A percentile compares a stretch with the other conserved stretches of the same genome.
Evolutionary conservation across 768 basidiomycete species (phyloP).

Genomic region (Hygrocybe coccinea): DNA sequence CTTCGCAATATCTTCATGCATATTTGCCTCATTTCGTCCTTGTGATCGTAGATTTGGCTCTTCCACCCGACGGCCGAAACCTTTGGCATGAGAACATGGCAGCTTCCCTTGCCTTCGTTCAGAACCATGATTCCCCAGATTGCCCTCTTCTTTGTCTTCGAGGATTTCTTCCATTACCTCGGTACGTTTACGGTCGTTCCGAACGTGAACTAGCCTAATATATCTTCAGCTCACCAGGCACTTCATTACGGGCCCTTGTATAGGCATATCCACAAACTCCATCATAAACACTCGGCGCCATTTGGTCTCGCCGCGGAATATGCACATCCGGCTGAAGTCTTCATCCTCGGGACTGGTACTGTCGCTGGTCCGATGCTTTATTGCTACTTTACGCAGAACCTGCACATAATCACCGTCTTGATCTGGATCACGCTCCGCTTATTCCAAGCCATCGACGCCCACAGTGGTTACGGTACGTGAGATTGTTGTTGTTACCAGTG

Average conservation of each 20-base stretch:
- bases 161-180: constrained; percentile 93
- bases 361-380: constrained; percentile 84
- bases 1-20: neutral
- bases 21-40: neutral
- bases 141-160: constrained; percentile 88
- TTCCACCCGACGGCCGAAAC: constrained; percentile 88
- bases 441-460: constrained; percentile 96
- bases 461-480: constrained; percentile 85
- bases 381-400: constrained; percentile 64
- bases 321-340: constrained; percentile 93
- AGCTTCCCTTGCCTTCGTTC: constrained; percentile 83
- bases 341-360: constrained; percentile 91
- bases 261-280: constrained; percentile 93
- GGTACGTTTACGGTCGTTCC: constrained; percentile 39
- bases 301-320: constrained; percentile 98
- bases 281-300: constrained; percentile 95
- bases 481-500: constrained; percentile 1
- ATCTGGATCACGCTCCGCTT: constrained; percentile 90
- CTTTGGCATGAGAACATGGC: constrained; percentile 87
- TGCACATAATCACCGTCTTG: constrained; percentile 93
- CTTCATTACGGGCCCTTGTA: constrained; percentile 82
- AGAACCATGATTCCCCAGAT: constrained; percentile 71
- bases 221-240: constrained; percentile 69
- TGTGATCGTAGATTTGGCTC: constrained; percentile 62
- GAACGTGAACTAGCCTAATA: neutral